A percentile compares a stretch with the other conserved stretches of the same genome.
Conservation (phyloP, 1,139 yeast species). For the Diutina pseudorugosa region DNA sequence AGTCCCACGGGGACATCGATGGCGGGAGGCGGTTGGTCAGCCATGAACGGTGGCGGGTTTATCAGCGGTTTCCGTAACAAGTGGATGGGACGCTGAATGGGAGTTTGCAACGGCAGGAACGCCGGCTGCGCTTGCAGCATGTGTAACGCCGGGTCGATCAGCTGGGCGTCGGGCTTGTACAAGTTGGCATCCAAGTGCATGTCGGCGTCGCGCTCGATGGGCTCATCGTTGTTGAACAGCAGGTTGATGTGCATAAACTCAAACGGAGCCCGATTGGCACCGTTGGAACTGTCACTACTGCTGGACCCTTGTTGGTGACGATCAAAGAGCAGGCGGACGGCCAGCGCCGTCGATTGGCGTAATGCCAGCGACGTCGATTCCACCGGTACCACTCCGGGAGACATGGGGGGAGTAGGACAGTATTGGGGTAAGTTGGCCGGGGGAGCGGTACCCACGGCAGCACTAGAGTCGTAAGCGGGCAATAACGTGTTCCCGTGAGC, state of each 20-base stretch:
- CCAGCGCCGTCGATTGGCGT: neutral
- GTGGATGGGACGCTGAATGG: constrained; percentile 24
- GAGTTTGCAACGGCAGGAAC: constrained; percentile 25
- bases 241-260: constrained; percentile 21
- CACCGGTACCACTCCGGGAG: constrained; percentile 44
- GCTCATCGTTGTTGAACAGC: constrained; percentile 19
- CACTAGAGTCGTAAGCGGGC: constrained; percentile 36
- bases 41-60: constrained; percentile 33
- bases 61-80: constrained; percentile 23
- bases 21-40: constrained; percentile 16
- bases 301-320: neutral
- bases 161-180: constrained; percentile 38
- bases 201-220: constrained; percentile 27
- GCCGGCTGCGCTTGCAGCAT: constrained; percentile 15
- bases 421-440: constrained; percentile 13
- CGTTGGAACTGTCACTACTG: neutral
- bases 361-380: constrained; percentile 13
- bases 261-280: constrained; percentile 5
- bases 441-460: constrained; percentile 13
- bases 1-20: constrained; percentile 13
- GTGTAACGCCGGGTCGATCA: constrained; percentile 10
- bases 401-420: constrained; percentile 25
- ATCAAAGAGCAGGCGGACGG: neutral
- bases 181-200: constrained; percentile 48
- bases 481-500: constrained; percentile 65